Evolutionary conservation across 208 protist species (phyloP), one percentile per base, ranked within the genome.

Genomic region (Endotrypanum monterogeii): DNA sequence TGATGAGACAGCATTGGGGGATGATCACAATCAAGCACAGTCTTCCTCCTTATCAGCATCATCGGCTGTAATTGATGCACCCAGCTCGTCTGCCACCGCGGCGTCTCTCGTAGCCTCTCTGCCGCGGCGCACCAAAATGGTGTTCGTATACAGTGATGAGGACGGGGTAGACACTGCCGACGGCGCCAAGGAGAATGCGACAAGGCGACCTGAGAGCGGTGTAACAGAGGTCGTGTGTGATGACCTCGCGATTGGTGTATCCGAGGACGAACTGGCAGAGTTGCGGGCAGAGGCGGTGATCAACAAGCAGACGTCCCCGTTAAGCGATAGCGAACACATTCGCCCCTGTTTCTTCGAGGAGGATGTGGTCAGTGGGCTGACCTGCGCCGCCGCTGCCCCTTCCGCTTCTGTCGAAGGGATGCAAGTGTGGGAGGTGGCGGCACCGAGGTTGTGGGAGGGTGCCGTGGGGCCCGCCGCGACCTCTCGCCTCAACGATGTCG

Each of bases 131-230:
- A 83, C 76, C 0, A 91, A 90, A 68, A 73, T 90, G 72, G 88
- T 93, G 9, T 95, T 92, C 75, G 41, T 95, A 14, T 95, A 93
- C 81, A 93, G 88, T 46, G 87, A 89, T 72, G 90, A 95, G 57
- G 91, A 95, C 18, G 88, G 83, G 8, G 60, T 4, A 30, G 86
- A 84, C 67, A 87, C 89, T 48, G 91, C 92, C 18, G 87, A 83
- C 1, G 82, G 83, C 7, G 54, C 54, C 9, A 58, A 77, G 23
- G 35, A 23, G 50, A 8, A n/a, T 54, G 77, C 5, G 11, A 8
- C 50, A 8, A 66, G 30, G 12, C 48, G 4, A 28, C 23, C 51
- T 11, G 7, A 56, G 37, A 50, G 52, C 14, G 57, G 62, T 18
- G 72, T 65, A 0, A 50, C 74, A 8, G 69, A 67, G 46, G 55